Conservation (phyloP, 176 grass and related monocot genomes). For the Bolboschoenus planiculmis region DNA sequence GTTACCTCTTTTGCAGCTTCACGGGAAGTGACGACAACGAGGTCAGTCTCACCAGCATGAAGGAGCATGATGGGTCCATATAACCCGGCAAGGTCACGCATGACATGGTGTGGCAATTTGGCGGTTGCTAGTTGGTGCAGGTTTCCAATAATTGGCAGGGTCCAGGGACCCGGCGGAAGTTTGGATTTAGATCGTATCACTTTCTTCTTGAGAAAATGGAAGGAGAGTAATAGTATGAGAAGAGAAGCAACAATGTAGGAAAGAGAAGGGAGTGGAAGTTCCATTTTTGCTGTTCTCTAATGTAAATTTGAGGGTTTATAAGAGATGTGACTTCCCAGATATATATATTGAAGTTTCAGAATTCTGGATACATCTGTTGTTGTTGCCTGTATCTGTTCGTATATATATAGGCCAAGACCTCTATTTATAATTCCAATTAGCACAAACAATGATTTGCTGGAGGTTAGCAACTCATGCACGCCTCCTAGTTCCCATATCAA, state of each 20-base stretch:
- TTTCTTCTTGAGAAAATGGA: neutral
- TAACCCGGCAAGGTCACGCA: slow-evolving; percentile 14
- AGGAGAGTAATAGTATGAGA: neutral
- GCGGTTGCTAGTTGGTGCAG: slow-evolving; percentile 31
- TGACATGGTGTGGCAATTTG: slow-evolving; percentile 13
- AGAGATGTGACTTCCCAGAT: neutral
- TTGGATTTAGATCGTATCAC: neutral
- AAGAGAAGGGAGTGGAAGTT: neutral
- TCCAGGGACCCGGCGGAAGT: slow-evolving; percentile 35
- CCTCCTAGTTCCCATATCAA: too few species aligned
- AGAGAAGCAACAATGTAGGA: neutral
- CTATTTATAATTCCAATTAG: too few species aligned
- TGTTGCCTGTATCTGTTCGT: too few species aligned
- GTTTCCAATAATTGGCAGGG: slow-evolving; percentile 34
- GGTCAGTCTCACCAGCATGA: slow-evolving; percentile 20
- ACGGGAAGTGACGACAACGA: slow-evolving; percentile 20
- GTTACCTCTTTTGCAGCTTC: slow-evolving; percentile 24
- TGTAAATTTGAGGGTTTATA: neutral
- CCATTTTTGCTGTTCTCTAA: neutral
- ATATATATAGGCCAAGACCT: too few species aligned
- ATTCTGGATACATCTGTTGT: too few species aligned
- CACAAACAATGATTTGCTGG: too few species aligned
- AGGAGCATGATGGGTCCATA: slow-evolving; percentile 43
- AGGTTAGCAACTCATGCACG: too few species aligned
- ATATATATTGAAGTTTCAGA: neutral